Evolutionary conservation across 306 rosid species (phyloP).

Genomic region (Cercis canadensis): DNA sequence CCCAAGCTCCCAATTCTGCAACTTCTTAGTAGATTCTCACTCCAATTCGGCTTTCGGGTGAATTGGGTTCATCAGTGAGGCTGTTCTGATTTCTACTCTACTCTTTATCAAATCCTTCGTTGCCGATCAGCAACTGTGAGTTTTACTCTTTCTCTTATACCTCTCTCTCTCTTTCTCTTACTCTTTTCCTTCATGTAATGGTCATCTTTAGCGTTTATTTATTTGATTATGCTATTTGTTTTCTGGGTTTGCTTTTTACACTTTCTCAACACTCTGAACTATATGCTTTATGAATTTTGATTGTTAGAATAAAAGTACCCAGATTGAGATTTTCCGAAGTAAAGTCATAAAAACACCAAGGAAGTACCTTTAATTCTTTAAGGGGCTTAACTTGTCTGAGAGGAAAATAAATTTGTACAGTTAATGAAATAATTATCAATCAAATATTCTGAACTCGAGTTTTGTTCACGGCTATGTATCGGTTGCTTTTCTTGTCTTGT

Average conservation of each 20-base stretch:
- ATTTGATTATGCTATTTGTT: conserved; percentile 12
- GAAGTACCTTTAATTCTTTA: conserved; percentile 10
- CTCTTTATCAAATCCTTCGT: not conserved
- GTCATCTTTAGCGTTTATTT: not conserved
- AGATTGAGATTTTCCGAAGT: not conserved
- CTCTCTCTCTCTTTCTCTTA: not conserved
- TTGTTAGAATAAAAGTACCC: conserved; percentile 16
- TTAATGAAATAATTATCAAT: conserved; percentile 14
- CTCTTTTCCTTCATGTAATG: not conserved
- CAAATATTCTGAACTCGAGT: conserved; percentile 30
- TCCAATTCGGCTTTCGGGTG: conserved; percentile 24
- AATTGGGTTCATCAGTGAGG: conserved; percentile 34
- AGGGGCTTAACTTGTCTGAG: conserved; percentile 32
- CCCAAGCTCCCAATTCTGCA: conserved; percentile 35
- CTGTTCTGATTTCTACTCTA: conserved; percentile 26
- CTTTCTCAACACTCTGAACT: not conserved
- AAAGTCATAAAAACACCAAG: not conserved
- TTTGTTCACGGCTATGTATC: not conserved
- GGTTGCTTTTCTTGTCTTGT: conserved; percentile 10
- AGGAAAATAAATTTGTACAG: conserved; percentile 5
- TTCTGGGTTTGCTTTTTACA: conserved; percentile 19
- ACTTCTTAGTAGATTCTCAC: conserved; percentile 42
- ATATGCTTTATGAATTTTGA: conserved; percentile 35
- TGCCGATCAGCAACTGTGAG: conserved; percentile 42
- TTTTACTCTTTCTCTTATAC: conserved; percentile 10